These are phyloP conservation scores for Yamadazyma triangularis DNA, from an alignment of 1,139 yeast genomes.

Conservation along the genomic window DNA sequence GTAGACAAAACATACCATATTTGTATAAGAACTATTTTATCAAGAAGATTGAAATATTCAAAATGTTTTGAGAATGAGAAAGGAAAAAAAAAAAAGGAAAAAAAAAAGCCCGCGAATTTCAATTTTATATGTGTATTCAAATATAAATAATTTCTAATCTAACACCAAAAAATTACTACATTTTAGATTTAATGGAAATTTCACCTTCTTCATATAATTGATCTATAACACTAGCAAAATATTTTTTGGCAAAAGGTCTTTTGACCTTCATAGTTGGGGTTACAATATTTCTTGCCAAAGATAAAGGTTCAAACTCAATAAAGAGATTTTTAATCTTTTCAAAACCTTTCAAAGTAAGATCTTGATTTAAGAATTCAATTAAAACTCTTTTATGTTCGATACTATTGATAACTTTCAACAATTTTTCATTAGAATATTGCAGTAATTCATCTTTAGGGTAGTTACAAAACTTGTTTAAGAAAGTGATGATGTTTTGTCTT, in stretches of 20 bases:
- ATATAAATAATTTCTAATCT: not conserved
- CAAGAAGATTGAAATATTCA: not conserved
- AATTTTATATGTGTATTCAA: too few relatives aligned
- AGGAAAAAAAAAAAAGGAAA: not conserved
- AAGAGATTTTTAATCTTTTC: conserved; percentile 62
- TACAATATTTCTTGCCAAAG: conserved; percentile 54
- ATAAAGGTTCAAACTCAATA: conserved; percentile 64
- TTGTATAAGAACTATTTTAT: too few relatives aligned
- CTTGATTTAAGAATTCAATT: conserved; percentile 22
- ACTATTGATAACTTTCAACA: conserved; percentile 24
- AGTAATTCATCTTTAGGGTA: conserved; percentile 12
- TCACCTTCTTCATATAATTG: conserved; percentile 60
- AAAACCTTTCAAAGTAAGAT: conserved; percentile 39
- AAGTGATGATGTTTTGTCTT: conserved; percentile 14
- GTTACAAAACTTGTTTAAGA: conserved; percentile 15
- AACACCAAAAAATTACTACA: not conserved
- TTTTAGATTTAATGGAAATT: conserved; percentile 7
- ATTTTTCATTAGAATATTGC: conserved; percentile 13
- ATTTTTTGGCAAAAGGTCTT: conserved; percentile 53
- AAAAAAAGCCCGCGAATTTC: too few relatives aligned
- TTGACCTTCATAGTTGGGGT: conserved; percentile 78
- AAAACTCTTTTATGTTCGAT: conserved; percentile 24
- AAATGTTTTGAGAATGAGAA: not conserved
- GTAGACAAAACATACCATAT: too few relatives aligned
- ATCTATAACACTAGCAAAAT: conserved; percentile 44